Evolutionary conservation across 2,329 filamentous ascomycete genomes (phyloP).

Genomic region (Penicillium freii): DNA sequence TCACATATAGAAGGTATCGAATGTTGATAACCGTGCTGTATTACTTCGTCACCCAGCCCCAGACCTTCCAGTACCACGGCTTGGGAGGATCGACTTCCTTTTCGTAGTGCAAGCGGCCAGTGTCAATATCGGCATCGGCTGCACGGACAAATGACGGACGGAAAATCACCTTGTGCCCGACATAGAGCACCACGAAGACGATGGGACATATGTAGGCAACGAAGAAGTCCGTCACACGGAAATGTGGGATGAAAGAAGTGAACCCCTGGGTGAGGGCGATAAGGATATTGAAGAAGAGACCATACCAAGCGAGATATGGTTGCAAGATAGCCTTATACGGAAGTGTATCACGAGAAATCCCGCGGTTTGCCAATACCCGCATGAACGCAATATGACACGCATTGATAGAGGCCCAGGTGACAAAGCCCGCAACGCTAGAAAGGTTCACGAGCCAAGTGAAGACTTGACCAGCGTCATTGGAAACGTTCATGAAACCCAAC

Average conservation of each 20-base stretch:
- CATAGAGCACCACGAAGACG: slow-evolving; percentile 59
- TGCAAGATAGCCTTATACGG: slow-evolving; percentile 62
- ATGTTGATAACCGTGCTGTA: not conserved
- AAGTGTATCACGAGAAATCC: slow-evolving; percentile 56
- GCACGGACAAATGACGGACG: slow-evolving; percentile 37
- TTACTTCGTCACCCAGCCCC: slow-evolving; percentile 24
- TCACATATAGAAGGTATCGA: not conserved
- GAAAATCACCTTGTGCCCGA: slow-evolving; percentile 57
- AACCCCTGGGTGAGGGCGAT: slow-evolving; percentile 68
- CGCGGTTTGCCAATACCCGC: slow-evolving; percentile 54
- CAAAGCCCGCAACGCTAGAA: slow-evolving; percentile 35
- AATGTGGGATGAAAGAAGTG: slow-evolving; percentile 60
- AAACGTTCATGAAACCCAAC: slow-evolving; percentile 68
- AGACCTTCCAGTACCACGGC: slow-evolving; percentile 28
- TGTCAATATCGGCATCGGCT: slow-evolving; percentile 45
- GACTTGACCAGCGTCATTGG: slow-evolving; percentile 59
- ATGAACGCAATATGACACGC: slow-evolving; percentile 65
- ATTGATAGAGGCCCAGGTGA: slow-evolving; percentile 38
- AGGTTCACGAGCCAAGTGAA: slow-evolving; percentile 45
- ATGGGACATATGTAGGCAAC: slow-evolving; percentile 64
- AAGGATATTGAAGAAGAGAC: slow-evolving; percentile 62
- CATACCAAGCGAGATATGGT: slow-evolving; percentile 64
- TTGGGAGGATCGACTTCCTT: slow-evolving; percentile 32
- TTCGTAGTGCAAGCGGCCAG: slow-evolving; percentile 37
- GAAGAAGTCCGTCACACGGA: slow-evolving; percentile 61